Percentiles rank a stretch among this genome's conserved stretches.
Conservation (phyloP, 2,329 filamentous ascomycete genomes). For the Graphilbum ipis-grandicollis region DNA sequence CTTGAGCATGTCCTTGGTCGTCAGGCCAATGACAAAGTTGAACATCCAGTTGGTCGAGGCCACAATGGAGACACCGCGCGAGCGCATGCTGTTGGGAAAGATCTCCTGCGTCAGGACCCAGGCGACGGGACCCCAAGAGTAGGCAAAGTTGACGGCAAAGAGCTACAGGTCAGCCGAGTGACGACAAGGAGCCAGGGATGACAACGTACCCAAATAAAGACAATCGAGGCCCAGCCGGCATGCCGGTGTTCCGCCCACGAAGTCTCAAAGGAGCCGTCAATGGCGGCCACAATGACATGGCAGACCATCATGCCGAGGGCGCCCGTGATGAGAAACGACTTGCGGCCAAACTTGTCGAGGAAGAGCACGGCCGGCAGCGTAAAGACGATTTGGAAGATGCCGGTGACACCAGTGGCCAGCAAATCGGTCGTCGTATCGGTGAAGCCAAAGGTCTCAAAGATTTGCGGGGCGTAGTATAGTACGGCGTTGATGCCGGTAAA, state of each 20-base stretch:
- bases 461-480: background rate
- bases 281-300: background rate
- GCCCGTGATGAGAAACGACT: background rate
- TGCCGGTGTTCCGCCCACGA: background rate
- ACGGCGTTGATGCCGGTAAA: background rate
- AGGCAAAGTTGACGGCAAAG: conserved; percentile 1
- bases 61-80: background rate
- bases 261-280: background rate
- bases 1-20: background rate
- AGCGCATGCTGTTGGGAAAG: background rate
- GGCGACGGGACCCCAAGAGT: background rate
- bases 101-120: conserved; percentile 1
- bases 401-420: background rate
- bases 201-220: background rate
- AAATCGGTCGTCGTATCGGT: background rate
- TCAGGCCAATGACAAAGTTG: conserved; percentile 1
- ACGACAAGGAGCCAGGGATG: too few relatives aligned
- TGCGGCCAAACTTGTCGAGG: background rate
- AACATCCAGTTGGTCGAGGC: background rate
- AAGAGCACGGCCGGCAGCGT: background rate
- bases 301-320: background rate
- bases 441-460: background rate
- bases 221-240: background rate
- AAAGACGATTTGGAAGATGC: background rate
- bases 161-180: too few relatives aligned